phyloP scores from a whole-genome alignment of 345 rosid genomes.

The Nasturtium officinale region DNA sequence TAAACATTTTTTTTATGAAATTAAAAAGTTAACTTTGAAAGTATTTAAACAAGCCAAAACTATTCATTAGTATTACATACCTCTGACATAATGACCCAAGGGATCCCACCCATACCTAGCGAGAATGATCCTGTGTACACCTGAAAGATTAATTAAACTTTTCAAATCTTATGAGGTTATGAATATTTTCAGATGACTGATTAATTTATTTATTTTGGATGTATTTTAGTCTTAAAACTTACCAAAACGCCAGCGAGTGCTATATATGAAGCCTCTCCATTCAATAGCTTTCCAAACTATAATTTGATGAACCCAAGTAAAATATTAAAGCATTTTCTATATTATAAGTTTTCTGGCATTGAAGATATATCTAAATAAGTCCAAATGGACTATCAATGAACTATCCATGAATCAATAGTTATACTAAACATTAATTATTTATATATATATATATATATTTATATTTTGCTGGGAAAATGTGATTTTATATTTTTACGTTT shows the following conservation, averaged over 20 bases:
- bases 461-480: no score
- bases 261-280: slow-evolving; percentile 21
- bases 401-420: no score
- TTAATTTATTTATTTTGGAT: no score
- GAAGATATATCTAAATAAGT: no score
- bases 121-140: slow-evolving; percentile 57
- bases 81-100: slow-evolving; percentile 88
- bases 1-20: background rate
- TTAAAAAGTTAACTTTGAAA: no score
- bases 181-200: background rate
- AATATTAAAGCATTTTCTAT: background rate
- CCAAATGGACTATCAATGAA: no score
- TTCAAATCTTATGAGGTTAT: background rate
- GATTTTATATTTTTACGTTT: no score
- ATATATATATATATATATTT: no score
- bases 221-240: background rate
- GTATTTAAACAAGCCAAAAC: background rate
- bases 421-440: no score
- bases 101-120: slow-evolving; percentile 72
- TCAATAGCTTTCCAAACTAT: slow-evolving; percentile 52
- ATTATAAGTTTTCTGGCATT: no score
- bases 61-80: slow-evolving; percentile 31
- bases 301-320: background rate
- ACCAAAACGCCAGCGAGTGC: slow-evolving; percentile 35
- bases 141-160: slow-evolving; percentile 24